phyloP scores from a whole-genome alignment of 441 rosid species.

The Erodium texanum region DNA sequence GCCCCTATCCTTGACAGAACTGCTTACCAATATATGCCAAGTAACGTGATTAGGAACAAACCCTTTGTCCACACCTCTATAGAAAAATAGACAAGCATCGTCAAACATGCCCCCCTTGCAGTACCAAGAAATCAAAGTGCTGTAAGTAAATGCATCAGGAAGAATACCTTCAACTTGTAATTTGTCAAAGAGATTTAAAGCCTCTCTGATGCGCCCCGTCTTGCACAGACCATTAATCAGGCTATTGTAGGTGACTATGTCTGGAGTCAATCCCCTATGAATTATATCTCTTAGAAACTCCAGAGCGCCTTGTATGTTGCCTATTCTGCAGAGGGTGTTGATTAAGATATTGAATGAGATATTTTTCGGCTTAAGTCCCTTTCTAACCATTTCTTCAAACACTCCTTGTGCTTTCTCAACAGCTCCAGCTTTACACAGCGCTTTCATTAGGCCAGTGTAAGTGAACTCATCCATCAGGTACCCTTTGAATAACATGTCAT shows the following conservation, averaged over 20 bases:
- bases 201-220: conserved; percentile 25
- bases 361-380: too few relatives aligned
- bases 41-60: too few relatives aligned
- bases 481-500: conserved; percentile 74
- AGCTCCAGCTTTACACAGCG: conserved; percentile 25
- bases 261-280: conserved; percentile 55
- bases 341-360: too few relatives aligned
- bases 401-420: too few relatives aligned
- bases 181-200: too few relatives aligned
- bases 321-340: conserved; percentile 37
- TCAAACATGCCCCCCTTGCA: conserved; percentile 49
- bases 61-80: conserved; percentile 21
- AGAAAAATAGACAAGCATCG: conserved; percentile 53
- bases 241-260: conserved; percentile 67
- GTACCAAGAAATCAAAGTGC: conserved; percentile 32
- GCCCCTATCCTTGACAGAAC: conserved; percentile 13
- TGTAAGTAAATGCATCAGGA: conserved; percentile 31
- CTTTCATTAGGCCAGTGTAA: conserved; percentile 64
- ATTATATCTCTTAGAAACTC: conserved; percentile 66
- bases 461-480: conserved; percentile 58
- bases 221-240: conserved; percentile 71
- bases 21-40: too few relatives aligned
- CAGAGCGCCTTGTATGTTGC: conserved; percentile 20
- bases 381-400: too few relatives aligned
- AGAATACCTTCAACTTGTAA: conserved; percentile 12